Evolutionary conservation across 768 basidiomycete species (phyloP).

Genomic region (Rhodotorula paludigena): DNA sequence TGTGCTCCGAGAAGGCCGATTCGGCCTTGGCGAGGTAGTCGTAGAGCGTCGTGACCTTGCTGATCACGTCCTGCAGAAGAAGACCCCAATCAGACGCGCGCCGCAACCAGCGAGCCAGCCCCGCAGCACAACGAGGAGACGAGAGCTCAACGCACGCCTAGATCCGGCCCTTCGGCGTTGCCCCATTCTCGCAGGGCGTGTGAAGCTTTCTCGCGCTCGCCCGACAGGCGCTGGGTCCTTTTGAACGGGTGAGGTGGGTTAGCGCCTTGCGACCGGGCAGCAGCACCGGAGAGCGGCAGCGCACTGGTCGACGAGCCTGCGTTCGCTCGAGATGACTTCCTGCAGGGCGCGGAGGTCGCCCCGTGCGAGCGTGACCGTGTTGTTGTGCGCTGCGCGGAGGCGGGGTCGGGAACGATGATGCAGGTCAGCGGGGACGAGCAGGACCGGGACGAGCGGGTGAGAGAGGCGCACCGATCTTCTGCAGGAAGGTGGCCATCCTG

Average conservation of each 20-base stretch:
- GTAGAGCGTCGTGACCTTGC: conserved; percentile 47
- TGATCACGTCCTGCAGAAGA: conserved; percentile 43
- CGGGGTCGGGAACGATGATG: not conserved
- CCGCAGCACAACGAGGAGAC: not conserved
- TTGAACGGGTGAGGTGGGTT: too few species aligned
- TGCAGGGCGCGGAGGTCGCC: conserved; percentile 30
- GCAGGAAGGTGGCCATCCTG: not conserved
- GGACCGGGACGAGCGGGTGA: too few species aligned
- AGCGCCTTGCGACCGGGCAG: not conserved
- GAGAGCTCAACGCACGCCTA: conserved; percentile 38
- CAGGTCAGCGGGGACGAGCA: too few species aligned
- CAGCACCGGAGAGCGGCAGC: not conserved
- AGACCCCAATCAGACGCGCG: not conserved
- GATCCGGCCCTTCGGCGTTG: conserved; percentile 48
- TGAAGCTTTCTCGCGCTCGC: conserved; percentile 44
- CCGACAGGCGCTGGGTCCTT: conserved; percentile 20
- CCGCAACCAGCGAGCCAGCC: not conserved
- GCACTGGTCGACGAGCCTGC: conserved; percentile 24
- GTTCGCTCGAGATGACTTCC: conserved; percentile 31
- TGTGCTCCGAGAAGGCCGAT: conserved; percentile 37
- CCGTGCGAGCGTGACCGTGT: conserved; percentile 22
- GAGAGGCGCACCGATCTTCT: not conserved
- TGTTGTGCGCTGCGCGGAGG: conserved; percentile 35
- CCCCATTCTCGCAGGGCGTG: conserved; percentile 46
- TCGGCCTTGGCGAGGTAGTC: conserved; percentile 45